Conservation (phyloP, 345 rosid species). For the Syzygium jambos region DNA sequence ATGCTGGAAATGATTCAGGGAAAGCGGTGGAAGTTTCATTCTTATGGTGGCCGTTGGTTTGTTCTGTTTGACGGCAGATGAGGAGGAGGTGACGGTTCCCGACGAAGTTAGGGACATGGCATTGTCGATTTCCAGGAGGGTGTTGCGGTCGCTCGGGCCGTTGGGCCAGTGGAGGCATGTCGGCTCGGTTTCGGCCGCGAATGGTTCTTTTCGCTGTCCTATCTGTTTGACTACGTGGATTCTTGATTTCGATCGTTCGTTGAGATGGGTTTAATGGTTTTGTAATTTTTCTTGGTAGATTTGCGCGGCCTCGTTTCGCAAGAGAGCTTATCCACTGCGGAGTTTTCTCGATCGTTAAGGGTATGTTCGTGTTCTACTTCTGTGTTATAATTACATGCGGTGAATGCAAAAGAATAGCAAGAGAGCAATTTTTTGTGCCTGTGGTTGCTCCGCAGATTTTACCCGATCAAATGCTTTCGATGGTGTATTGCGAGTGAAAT, state of each 20-base stretch:
- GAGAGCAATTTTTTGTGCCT: not conserved
- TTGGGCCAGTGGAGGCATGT: not conserved
- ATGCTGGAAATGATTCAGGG: too few relatives aligned
- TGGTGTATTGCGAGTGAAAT: not conserved
- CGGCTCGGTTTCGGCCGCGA: not conserved
- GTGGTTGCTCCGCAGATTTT: not conserved
- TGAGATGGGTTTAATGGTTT: slow-evolving; percentile 2
- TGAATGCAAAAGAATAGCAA: not conserved
- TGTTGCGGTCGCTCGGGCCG: not conserved
- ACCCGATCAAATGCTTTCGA: not conserved
- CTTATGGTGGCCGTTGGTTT: not conserved
- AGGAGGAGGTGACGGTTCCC: not conserved
- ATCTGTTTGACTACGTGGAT: not conserved
- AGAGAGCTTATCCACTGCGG: not conserved
- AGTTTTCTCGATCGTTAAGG: not conserved
- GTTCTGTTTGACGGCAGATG: not conserved
- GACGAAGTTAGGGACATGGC: not conserved
- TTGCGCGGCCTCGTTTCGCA: not conserved
- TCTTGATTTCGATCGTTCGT: slow-evolving; percentile 6
- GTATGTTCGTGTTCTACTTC: not conserved
- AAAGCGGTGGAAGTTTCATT: too few relatives aligned
- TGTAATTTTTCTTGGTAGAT: not conserved
- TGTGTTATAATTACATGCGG: not conserved
- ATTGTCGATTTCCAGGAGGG: slow-evolving; percentile 1
- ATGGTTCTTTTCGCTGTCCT: not conserved